Percentiles rank a stretch among this genome's conserved stretches.
These are phyloP conservation scores for Rhinocladiella similis DNA, from an alignment of 2,329 filamentous ascomycete genomes.

Conservation along the genomic window DNA sequence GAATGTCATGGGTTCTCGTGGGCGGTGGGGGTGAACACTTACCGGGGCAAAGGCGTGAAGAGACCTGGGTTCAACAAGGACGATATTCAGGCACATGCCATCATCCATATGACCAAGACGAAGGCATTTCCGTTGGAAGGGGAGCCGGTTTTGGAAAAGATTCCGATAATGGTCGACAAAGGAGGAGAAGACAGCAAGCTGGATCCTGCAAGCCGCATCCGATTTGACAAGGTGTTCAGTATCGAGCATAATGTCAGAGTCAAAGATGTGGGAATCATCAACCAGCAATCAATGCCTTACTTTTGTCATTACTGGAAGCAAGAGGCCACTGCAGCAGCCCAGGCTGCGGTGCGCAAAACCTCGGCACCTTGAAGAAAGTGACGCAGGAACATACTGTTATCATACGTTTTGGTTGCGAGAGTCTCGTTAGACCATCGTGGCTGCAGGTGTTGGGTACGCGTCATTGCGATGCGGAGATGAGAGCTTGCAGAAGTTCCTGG, in stretches of 20 bases:
- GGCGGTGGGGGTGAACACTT: slow-evolving; percentile 43
- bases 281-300: slow-evolving; percentile 28
- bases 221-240: slow-evolving; percentile 43
- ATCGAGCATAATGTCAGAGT: slow-evolving; percentile 47
- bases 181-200: slow-evolving; percentile 30
- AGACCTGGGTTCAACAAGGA: slow-evolving; percentile 38
- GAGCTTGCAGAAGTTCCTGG: too few species aligned
- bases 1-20: slow-evolving; percentile 31
- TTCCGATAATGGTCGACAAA: slow-evolving; percentile 38
- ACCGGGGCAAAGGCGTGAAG: slow-evolving; percentile 36
- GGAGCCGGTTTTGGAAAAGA: slow-evolving; percentile 38
- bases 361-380: not conserved
- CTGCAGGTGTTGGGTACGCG: too few species aligned
- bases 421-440: not conserved
- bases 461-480: too few species aligned
- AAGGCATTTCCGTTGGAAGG: slow-evolving; percentile 16
- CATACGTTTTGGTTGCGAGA: slow-evolving; percentile 1
- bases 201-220: slow-evolving; percentile 38
- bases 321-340: not conserved
- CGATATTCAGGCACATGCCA: slow-evolving; percentile 36
- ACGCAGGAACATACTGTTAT: not conserved
- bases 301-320: slow-evolving; percentile 27
- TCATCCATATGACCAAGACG: slow-evolving; percentile 36
- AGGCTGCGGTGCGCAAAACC: not conserved
- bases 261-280: slow-evolving; percentile 40